Evolutionary conservation across 1,284 basidiomycete genomes (phyloP).

Genomic region (Sanghuangporus baumii): DNA sequence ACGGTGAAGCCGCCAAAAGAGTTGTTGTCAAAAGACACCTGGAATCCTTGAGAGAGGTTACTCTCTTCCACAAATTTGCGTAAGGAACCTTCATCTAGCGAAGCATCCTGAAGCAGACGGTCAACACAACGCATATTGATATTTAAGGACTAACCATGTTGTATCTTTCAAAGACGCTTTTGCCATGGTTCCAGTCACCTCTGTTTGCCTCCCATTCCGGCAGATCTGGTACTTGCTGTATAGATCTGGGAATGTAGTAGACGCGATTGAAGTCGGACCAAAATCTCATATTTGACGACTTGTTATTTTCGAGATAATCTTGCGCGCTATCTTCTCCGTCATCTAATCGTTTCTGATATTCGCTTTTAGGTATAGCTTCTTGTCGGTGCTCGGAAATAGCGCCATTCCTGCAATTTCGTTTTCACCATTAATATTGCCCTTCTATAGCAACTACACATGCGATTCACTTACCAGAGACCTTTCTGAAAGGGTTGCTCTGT

Average conservation of each 20-base stretch:
- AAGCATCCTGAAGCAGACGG: constrained; percentile 36
- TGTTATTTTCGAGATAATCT: constrained; percentile 19
- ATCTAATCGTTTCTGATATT: constrained; percentile 49
- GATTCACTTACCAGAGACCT: constrained; percentile 21
- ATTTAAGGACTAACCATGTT: constrained; percentile 40
- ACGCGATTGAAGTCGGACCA: constrained; percentile 79
- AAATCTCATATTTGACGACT: constrained; percentile 42
- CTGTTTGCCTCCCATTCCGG: constrained; percentile 46
- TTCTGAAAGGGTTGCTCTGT: constrained; percentile 24
- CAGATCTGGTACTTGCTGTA: constrained; percentile 57
- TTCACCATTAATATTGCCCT: no score
- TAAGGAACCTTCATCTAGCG: constrained; percentile 60
- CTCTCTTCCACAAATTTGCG: constrained; percentile 68
- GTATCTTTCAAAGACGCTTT: constrained; percentile 45
- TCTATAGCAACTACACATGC: not conserved
- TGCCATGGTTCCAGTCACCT: constrained; percentile 52
- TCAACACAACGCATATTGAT: not conserved
- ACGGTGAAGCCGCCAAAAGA: constrained; percentile 60
- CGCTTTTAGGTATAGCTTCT: constrained; percentile 43
- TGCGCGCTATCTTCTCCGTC: constrained; percentile 24
- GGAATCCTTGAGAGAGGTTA: constrained; percentile 68
- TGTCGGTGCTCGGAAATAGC: constrained; percentile 46
- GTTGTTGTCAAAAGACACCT: constrained; percentile 55
- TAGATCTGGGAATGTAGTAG: constrained; percentile 56
- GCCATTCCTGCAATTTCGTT: constrained; percentile 39